A percentile compares a stretch with the other conserved stretches of the same genome.
Conservation (phyloP, 2,329 filamentous ascomycete genomes). For the Diaporthe destruens region DNA sequence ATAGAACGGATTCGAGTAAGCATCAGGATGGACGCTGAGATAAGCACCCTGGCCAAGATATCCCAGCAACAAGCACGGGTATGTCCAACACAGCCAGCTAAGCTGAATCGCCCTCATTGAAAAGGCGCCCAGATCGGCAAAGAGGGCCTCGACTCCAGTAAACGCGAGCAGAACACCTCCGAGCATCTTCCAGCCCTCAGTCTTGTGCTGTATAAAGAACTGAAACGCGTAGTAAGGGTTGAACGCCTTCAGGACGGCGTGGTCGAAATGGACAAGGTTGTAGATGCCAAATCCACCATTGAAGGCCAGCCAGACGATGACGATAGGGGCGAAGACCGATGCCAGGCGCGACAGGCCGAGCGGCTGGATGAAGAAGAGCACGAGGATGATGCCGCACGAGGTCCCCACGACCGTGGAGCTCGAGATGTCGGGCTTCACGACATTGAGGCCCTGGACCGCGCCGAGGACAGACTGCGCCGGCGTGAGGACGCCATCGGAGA, state of each 20-base stretch:
- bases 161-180: slow-evolving; percentile 80
- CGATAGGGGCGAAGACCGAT: slow-evolving; percentile 71
- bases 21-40: slow-evolving; percentile 66
- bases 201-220: slow-evolving; percentile 70
- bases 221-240: slow-evolving; percentile 69
- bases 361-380: slow-evolving; percentile 73
- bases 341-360: slow-evolving; percentile 72
- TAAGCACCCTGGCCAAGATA: slow-evolving; percentile 81
- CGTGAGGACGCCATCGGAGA: slow-evolving; percentile 73
- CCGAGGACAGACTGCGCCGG: slow-evolving; percentile 77
- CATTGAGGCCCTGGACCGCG: slow-evolving; percentile 72
- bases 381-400: slow-evolving; percentile 71
- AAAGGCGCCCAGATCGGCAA: slow-evolving; percentile 82
- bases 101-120: slow-evolving; percentile 76
- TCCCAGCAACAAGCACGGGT: slow-evolving; percentile 72
- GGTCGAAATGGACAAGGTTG: slow-evolving; percentile 64
- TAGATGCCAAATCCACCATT: slow-evolving; percentile 74
- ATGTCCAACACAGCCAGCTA: slow-evolving; percentile 76
- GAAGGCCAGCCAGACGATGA: slow-evolving; percentile 74
- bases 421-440: slow-evolving; percentile 67
- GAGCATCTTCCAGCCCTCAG: slow-evolving; percentile 71
- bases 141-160: slow-evolving; percentile 80
- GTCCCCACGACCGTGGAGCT: slow-evolving; percentile 71
- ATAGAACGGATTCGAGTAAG: slow-evolving; percentile 80
- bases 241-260: slow-evolving; percentile 67